Evolutionary conservation across 176 grass and related monocot species (phyloP).

Genomic region (Aegilops bicornis): DNA sequence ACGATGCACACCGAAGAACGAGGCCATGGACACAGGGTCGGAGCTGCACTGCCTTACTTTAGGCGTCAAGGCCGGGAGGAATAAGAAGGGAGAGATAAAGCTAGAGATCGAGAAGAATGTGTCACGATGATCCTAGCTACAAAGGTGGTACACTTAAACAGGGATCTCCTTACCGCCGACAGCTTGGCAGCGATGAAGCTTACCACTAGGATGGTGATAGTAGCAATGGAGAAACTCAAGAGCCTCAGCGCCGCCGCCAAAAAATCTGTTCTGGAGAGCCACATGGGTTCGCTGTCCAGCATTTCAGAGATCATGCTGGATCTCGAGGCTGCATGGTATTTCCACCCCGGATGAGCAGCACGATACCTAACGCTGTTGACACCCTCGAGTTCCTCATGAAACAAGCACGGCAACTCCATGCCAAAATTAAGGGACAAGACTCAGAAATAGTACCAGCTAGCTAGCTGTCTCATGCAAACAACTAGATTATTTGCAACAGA

Average conservation of each 20-base stretch:
- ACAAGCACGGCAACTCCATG: neutral
- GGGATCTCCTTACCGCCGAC: neutral
- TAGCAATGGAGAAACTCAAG: neutral
- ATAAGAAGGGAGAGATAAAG: neutral
- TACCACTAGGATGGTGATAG: neutral
- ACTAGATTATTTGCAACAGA: neutral
- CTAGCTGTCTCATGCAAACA: neutral
- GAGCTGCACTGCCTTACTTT: neutral
- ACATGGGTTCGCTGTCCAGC: neutral
- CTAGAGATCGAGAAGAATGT: neutral
- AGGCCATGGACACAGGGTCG: too few relatives aligned
- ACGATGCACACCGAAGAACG: too few relatives aligned
- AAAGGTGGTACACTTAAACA: neutral
- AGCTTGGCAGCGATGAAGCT: neutral
- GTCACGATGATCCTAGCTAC: neutral
- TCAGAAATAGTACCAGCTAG: neutral
- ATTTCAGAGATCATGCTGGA: neutral
- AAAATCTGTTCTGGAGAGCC: neutral
- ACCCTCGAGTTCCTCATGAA: neutral
- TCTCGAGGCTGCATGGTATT: neutral
- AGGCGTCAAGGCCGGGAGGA: too few relatives aligned
- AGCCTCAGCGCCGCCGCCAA: accelerated
- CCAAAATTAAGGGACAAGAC: neutral
- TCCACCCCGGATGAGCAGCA: accelerated
- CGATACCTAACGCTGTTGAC: neutral